Evolutionary conservation across 345 rosid species (phyloP).

Genomic region (Bruguiera parviflora): DNA sequence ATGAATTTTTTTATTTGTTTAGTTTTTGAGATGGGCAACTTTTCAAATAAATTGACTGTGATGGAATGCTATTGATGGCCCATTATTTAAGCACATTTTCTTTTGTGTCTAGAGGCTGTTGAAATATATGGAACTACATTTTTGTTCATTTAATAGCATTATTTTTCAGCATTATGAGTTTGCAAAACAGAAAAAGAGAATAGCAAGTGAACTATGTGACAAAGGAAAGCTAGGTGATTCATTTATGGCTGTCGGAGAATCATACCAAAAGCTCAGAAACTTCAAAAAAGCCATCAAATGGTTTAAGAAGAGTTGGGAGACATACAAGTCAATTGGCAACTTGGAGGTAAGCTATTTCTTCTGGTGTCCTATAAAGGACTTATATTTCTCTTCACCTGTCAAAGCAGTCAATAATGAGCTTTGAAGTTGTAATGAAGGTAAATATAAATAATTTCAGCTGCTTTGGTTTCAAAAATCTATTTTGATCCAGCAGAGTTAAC

Average conservation of each 20-base stretch:
- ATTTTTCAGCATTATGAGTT: slow-evolving; percentile 62
- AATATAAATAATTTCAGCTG: background rate
- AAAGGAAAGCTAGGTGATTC: slow-evolving; percentile 83
- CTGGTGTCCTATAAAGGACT: slow-evolving; percentile 4
- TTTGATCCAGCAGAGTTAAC: slow-evolving; percentile 8
- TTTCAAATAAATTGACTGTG: background rate
- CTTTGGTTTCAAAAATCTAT: slow-evolving; percentile 11
- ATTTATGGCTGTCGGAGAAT: slow-evolving; percentile 71
- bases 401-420: background rate
- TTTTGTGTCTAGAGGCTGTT: background rate
- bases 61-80: slow-evolving; percentile 2
- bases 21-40: background rate
- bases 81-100: background rate
- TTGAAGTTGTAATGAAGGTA: background rate
- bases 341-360: slow-evolving; percentile 60
- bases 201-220: slow-evolving; percentile 68
- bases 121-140: slow-evolving; percentile 2
- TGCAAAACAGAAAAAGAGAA: slow-evolving; percentile 74
- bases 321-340: slow-evolving; percentile 61
- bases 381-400: background rate
- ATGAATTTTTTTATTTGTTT: background rate
- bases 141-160: slow-evolving; percentile 12
- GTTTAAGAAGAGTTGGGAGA: slow-evolving; percentile 63
- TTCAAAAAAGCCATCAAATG: slow-evolving; percentile 78
- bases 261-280: slow-evolving; percentile 76